Evolutionary conservation across 2,329 filamentous ascomycete genomes (phyloP).

Genomic region (Pseudogymnoascus sp.): DNA sequence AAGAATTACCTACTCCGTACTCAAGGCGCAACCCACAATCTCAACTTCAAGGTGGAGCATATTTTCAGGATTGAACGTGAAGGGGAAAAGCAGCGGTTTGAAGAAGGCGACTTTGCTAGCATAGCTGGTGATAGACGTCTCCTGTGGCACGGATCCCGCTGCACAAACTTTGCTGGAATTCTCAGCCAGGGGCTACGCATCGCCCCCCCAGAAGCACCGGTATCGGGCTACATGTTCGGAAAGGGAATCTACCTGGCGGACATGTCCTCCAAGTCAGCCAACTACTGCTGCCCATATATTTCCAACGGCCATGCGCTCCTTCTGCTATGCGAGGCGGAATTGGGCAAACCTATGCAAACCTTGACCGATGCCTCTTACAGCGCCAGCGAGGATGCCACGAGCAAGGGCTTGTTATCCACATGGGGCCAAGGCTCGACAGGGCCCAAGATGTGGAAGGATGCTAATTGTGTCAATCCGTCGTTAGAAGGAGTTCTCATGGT

Average conservation of each 20-base stretch:
- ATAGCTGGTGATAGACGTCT: slow-evolving; percentile 55
- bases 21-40: slow-evolving; percentile 55
- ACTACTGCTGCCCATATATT: slow-evolving; percentile 57
- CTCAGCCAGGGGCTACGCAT: slow-evolving; percentile 83
- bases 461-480: slow-evolving; percentile 51
- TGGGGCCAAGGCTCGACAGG: slow-evolving; percentile 58
- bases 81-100: slow-evolving; percentile 53
- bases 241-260: slow-evolving; percentile 86
- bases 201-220: slow-evolving; percentile 74
- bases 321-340: slow-evolving; percentile 74
- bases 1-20: slow-evolving; percentile 58
- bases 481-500: slow-evolving; percentile 64
- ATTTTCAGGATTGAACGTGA: slow-evolving; percentile 77
- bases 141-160: slow-evolving; percentile 79
- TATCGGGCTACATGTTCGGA: slow-evolving; percentile 77
- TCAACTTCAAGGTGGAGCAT: slow-evolving; percentile 53
- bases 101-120: neutral
- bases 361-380: slow-evolving; percentile 48
- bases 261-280: slow-evolving; percentile 73
- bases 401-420: slow-evolving; percentile 54
- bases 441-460: slow-evolving; percentile 69
- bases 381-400: slow-evolving; percentile 55
- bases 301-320: slow-evolving; percentile 66
- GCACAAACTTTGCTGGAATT: slow-evolving; percentile 80
- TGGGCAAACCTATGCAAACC: slow-evolving; percentile 66